A percentile compares a stretch with the other conserved stretches of the same genome.
These are phyloP conservation scores for Sphaerulina musiva DNA, from an alignment of 2,329 filamentous ascomycete species.

Conservation along the genomic window DNA sequence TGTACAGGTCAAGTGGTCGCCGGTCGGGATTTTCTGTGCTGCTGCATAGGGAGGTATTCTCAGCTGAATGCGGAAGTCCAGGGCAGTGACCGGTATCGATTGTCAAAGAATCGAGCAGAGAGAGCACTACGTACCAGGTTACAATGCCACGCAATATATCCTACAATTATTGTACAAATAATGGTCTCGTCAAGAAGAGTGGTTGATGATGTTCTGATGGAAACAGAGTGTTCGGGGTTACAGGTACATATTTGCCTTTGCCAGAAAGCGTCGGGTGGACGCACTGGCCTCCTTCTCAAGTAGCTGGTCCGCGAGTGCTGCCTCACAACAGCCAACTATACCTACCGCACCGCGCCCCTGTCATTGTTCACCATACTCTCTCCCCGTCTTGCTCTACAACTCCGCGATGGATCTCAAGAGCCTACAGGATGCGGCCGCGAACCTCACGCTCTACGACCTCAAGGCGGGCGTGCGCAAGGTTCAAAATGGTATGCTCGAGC, in stretches of 20 bases:
- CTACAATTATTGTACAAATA: not conserved
- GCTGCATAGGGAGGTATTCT: not conserved
- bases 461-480: slow-evolving; percentile 93
- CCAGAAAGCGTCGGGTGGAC: not conserved
- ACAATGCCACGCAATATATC: not conserved
- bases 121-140: not conserved
- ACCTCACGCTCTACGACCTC: slow-evolving; percentile 88
- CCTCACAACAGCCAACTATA: not conserved
- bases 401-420: slow-evolving; percentile 74
- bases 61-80: not conserved
- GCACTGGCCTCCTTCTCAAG: not conserved
- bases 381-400: slow-evolving; percentile 1
- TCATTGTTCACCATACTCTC: not conserved
- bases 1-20: not conserved
- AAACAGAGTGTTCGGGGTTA: not conserved
- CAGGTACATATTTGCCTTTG: not conserved
- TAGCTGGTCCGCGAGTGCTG: not conserved
- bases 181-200: not conserved
- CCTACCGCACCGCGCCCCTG: not conserved
- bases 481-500: slow-evolving; percentile 70
- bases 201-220: not conserved
- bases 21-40: not conserved
- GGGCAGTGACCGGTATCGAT: too few relatives aligned
- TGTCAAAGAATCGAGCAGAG: not conserved
- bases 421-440: slow-evolving; percentile 79